Base-by-base conservation (phyloP, 768 basidiomycete genomes). In the Ephemerocybe angulata region DNA sequence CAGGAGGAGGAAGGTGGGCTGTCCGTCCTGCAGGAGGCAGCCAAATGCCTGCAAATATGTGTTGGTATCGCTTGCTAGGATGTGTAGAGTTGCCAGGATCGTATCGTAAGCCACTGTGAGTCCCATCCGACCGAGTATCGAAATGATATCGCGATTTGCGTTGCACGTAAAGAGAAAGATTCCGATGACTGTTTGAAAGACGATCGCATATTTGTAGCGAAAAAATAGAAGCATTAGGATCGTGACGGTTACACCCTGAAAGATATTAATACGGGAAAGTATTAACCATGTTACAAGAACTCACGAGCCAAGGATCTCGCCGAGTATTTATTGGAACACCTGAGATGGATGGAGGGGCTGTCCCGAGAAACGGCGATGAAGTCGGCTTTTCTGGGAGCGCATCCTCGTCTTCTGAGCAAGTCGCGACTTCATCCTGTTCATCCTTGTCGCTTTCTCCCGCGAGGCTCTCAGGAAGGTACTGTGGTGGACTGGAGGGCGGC, bases 91-190 rank as follows among this genome's bases (percentile, higher is more conserved):
- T 15, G 55, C 44, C 21, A 62, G 41, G 0, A 58, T 51, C 3
- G 64, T 60, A 25, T 58, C 52, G 46, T 65, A 64, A 3, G 63
- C 59, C n/a, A 52, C 38, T 1, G 60, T 56, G 37, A 64, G 50
- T 1, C 64, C 64, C 3, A 62, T 47, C 4, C 60, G 54, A 3
- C 58, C 55, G 12, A 65, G 55, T 10, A 61, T 52, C n/a, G 28
- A 52, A 44, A 58, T 65, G n/a, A 65, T 50, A 13, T 53, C 54
- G 3, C 42, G 49, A 4, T 56, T 50, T 25, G 61, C 63, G 37
- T 53, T 53, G 37, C 58, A 54, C 2, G 57, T 53, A 33, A 64
- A 65, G 4, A 65, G 56, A 54, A 54, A 58, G 12, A 61, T 33
- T 17, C 61, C 57, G n/a, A 62, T 37, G n/a, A 65, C 38, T 15